Conservation (phyloP, 495 filamentous ascomycete genomes). For the Aspergillus ellipticus region DNA sequence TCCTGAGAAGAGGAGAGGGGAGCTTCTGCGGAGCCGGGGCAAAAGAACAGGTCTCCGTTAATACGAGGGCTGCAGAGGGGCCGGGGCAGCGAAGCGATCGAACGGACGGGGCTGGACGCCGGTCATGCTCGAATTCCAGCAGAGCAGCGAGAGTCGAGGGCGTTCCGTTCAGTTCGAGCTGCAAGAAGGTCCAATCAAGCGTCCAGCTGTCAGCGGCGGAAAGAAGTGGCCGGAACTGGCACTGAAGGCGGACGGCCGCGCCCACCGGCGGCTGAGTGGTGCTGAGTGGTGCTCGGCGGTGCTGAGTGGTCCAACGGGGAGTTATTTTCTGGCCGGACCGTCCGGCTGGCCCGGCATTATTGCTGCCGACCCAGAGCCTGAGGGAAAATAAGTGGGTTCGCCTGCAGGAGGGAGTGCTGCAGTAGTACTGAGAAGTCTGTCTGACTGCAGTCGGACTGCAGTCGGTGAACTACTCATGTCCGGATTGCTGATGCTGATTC, state of each 20-base stretch:
- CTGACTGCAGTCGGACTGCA: too few relatives aligned
- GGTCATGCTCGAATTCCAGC: conserved; percentile 15
- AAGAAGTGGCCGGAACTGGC: conserved; percentile 1
- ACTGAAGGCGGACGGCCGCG: conserved; percentile 18
- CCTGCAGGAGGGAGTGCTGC: not conserved
- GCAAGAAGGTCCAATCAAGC: too few relatives aligned
- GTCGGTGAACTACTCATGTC: too few relatives aligned
- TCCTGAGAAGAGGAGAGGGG: not conserved
- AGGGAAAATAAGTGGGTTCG: not conserved
- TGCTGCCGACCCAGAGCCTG: too few relatives aligned
- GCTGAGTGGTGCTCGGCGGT: too few relatives aligned
- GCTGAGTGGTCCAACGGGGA: not conserved
- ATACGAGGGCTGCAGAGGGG: conserved; percentile 16
- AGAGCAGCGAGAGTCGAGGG: too few relatives aligned
- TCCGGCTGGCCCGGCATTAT: conserved; percentile 14
- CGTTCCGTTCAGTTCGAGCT: too few relatives aligned
- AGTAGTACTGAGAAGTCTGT: too few relatives aligned
- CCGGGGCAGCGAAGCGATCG: conserved; percentile 7
- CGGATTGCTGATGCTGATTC: not conserved
- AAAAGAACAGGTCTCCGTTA: conserved; percentile 23
- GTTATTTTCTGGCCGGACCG: conserved; percentile 7
- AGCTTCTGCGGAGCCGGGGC: conserved; percentile 2
- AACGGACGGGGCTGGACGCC: conserved; percentile 9
- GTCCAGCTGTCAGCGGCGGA: conserved; percentile 5
- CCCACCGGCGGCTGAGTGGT: too few relatives aligned